A percentile compares a stretch with the other conserved stretches of the same genome.
phyloP scores from a whole-genome alignment of 2,329 filamentous ascomycete species.

The Fusarium sp. region DNA sequence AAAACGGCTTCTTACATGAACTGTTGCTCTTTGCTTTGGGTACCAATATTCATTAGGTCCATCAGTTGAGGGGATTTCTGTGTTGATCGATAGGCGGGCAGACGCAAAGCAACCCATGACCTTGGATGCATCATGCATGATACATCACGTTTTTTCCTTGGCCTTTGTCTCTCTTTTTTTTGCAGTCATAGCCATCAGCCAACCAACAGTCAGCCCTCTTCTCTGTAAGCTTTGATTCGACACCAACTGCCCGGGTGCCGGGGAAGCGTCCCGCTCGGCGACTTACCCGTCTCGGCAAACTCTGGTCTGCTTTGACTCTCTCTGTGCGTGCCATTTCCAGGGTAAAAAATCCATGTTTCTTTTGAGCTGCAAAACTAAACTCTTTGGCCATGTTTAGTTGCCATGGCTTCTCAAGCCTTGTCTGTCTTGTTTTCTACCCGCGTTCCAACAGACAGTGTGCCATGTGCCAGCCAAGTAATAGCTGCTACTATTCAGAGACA shows the following conservation, averaged over 20 bases:
- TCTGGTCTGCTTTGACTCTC: constrained; percentile 1
- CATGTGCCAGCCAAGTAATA: background rate
- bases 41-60: constrained; percentile 12
- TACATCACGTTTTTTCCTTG: constrained; percentile 25
- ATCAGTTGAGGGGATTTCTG: constrained; percentile 1
- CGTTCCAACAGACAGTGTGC: background rate
- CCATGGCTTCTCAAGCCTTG: background rate
- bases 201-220: background rate
- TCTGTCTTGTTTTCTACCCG: constrained; percentile 13
- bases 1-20: no score
- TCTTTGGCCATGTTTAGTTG: constrained; percentile 5
- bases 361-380: background rate
- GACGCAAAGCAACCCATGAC: constrained; percentile 34
- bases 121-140: constrained; percentile 30
- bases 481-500: no score
- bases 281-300: constrained; percentile 20
- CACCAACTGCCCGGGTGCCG: constrained; percentile 35
- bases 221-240: constrained; percentile 32
- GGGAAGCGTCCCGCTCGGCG: constrained; percentile 34
- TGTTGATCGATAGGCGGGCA: constrained; percentile 7
- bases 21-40: constrained; percentile 10
- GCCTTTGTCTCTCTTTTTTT: constrained; percentile 1
- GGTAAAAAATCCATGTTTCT: constrained; percentile 7
- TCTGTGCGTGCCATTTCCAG: background rate
- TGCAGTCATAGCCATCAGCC: background rate